A percentile compares a stretch with the other conserved stretches of the same genome.
phyloP scores from a whole-genome alignment of 192 early-diverging fungal species.

The Globomyces pollinis-pini region DNA sequence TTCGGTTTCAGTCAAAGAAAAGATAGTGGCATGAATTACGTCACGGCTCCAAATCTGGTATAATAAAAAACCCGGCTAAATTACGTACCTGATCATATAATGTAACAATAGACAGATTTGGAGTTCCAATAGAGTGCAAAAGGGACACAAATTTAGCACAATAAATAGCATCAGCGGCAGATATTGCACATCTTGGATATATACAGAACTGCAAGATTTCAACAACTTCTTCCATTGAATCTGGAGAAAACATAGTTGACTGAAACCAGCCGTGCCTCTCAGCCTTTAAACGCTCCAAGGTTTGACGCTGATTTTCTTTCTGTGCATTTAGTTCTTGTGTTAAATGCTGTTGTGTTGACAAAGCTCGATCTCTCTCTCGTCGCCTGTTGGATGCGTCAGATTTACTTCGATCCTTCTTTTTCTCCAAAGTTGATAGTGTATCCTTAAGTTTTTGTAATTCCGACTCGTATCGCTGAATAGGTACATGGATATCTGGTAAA shows the following conservation, averaged over 20 bases:
- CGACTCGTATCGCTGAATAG: constrained; percentile 48
- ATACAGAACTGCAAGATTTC: constrained; percentile 65
- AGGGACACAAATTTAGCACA: constrained; percentile 63
- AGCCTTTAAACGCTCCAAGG: constrained; percentile 13
- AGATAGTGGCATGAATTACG: constrained; percentile 41
- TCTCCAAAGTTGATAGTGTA: constrained; percentile 15
- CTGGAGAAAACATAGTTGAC: too few species aligned
- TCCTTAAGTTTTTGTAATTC: constrained; percentile 47
- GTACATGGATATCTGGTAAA: constrained; percentile 67
- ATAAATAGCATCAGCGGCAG: constrained; percentile 63
- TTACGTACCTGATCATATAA: constrained; percentile 57
- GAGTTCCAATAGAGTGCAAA: constrained; percentile 62
- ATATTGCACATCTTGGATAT: constrained; percentile 57
- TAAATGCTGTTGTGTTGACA: background rate
- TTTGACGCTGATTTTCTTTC: background rate
- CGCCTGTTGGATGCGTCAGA: background rate
- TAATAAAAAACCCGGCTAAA: background rate
- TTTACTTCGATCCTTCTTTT: constrained; percentile 7
- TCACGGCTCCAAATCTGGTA: constrained; percentile 27
- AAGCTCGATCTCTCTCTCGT: constrained; percentile 6
- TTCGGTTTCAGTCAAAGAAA: constrained; percentile 64
- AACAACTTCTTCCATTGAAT: constrained; percentile 10
- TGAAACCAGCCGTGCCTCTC: constrained; percentile 46
- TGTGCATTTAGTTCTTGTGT: background rate
- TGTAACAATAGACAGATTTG: constrained; percentile 62